Evolutionary conservation across 306 rosid genomes (phyloP), one percentile per base, ranked within the genome.

Genomic region (Purshia tridentata): DNA sequence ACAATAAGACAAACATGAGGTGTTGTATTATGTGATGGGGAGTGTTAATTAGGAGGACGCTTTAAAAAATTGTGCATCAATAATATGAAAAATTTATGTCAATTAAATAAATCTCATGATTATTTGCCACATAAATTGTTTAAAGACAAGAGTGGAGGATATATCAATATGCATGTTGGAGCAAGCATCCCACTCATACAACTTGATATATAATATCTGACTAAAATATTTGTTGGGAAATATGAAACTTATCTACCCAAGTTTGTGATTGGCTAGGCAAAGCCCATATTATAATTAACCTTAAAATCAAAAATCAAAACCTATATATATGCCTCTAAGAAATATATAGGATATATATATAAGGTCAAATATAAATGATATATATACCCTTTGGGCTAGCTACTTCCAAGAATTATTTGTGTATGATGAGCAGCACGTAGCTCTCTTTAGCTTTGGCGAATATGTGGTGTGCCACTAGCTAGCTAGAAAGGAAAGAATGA

Each of bases 161-260:
- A 29, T 29, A 29, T 29, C 35, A 29, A 10, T 45, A 12, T 15
- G 45, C 7, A 35, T 8, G n/a, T 29, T 15, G 57, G 11, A 44
- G 49, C 54, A 15, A 65, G 79, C 16, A 47, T 67, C 60, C 44
- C 67, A 18, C 44, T 45, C 65, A 44, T 41, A 45, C 54, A 51
- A 22, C 19, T 40, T 73, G 52, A 7, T 13, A n/a, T n/a, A n/a
- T n/a, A 6, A 50, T 1, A 23, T 59, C 49, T 23, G 44, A 44
- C 29, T 51, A 6, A 10, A 29, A 2, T 16, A 47, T 47, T 15
- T 16, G 19, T 44, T 20, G n/a, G 18, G 60, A 74, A 29, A 72
- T 2, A 46, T 44, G 39, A 29, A 18, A 42, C 47, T 64, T 15
- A 53, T 41, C 53, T 63, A 22, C 42, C 54, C 16, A 64, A 11